Evolutionary conservation across 2,329 filamentous ascomycete genomes (phyloP).

Genomic region (Penicillium sp.): DNA sequence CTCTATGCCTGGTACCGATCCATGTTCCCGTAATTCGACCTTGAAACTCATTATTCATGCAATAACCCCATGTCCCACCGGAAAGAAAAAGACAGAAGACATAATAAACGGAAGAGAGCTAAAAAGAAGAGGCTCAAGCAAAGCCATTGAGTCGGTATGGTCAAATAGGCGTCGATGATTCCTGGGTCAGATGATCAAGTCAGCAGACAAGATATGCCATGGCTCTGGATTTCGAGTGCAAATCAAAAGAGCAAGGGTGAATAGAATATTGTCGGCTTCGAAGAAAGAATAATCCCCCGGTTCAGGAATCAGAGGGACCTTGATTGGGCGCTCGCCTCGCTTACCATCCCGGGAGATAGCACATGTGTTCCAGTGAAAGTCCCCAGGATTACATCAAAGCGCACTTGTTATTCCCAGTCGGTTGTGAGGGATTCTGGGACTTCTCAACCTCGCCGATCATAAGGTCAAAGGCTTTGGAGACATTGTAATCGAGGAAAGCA

Average conservation of each 20-base stretch:
- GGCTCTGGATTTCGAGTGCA: slow-evolving; percentile 5
- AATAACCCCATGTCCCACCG: slow-evolving; percentile 19
- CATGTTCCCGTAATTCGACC: slow-evolving; percentile 16
- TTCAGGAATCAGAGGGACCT: neutral
- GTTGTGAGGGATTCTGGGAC: slow-evolving; percentile 82
- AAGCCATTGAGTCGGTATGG: neutral
- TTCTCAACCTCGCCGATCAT: slow-evolving; percentile 95
- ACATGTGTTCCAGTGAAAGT: neutral
- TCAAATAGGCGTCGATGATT: neutral
- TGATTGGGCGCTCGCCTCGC: neutral
- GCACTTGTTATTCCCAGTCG: slow-evolving; percentile 76
- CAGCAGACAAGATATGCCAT: slow-evolving; percentile 1
- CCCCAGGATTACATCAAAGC: slow-evolving; percentile 66
- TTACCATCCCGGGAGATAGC: slow-evolving; percentile 6
- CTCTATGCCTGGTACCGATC: slow-evolving; percentile 23
- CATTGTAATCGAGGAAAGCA: slow-evolving; percentile 91
- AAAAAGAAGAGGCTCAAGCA: slow-evolving; percentile 3
- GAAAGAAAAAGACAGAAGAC: slow-evolving; percentile 5
- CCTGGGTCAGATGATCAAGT: slow-evolving; percentile 1
- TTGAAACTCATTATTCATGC: slow-evolving; percentile 22
- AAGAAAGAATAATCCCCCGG: neutral
- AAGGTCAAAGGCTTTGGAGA: slow-evolving; percentile 85
- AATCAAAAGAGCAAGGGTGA: neutral
- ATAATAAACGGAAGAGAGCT: slow-evolving; percentile 1
- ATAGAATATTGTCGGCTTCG: neutral